Base-by-base conservation (phyloP, 331 rosid genomes). In the Acacia pycnantha region DNA sequence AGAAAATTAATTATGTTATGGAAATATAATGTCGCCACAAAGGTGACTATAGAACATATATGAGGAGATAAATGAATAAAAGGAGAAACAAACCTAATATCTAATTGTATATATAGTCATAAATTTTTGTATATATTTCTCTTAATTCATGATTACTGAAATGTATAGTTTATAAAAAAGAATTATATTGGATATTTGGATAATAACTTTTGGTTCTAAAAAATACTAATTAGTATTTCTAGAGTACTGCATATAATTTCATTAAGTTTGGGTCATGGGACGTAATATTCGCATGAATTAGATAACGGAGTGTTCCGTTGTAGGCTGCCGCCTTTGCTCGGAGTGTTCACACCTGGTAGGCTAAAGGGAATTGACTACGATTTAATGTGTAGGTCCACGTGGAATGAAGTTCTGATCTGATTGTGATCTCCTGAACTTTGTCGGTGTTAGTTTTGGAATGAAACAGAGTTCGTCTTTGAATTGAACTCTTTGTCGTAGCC, bases 391-490 rank as follows among this genome's bases (percentile, higher is more conserved):
- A 47, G 73, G 12, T 68, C 73, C 59, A 68, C 54, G 61, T 67
- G 78, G 47, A 4, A 4, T 0, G 31, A 4, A 22, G 29, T 24
- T 0, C 2, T 54, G 12, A 21, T 7, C 31, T 10, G 62, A 58
- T n/a, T 22, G 66, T 4, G 6, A 2, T 7, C n/a, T 2, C 41
- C 22, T 5, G 10, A 27, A 5, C n/a, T 6, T 2, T 29, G 44
- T 65, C 44, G 44, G 44, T 8, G 70, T 29, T 15, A 24, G 71
- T 31, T 65, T 65, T 18, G 44, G n/a, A 65, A 14, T 7, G 74
- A 67, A 59, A 51, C 18, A 74, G 83, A 80, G 70, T 41, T 89
- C 90, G 86, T 90, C 68, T 90, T 88, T 71, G 91, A 92, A 80
- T 90, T 88, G 91, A 82, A 61, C 77, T 90, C 87, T 22, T 22